These are phyloP conservation scores for Parathielavia hyrcaniae DNA, from an alignment of 495 filamentous ascomycete species.

Conservation along the genomic window DNA sequence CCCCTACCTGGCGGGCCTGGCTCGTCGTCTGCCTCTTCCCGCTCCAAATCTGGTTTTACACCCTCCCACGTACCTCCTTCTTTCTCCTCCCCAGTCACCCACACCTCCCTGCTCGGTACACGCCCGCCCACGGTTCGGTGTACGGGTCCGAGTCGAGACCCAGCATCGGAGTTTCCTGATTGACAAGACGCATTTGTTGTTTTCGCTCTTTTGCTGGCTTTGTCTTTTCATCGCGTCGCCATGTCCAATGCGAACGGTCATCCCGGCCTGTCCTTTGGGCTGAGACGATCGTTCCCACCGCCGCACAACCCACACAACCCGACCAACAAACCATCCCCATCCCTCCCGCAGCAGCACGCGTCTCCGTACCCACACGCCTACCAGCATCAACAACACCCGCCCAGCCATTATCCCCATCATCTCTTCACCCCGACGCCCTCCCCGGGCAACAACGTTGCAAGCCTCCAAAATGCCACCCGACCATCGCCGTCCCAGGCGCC, in stretches of 20 bases:
- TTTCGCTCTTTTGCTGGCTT: conserved; percentile 11
- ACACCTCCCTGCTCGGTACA: conserved; percentile 33
- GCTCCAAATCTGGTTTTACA: conserved; percentile 17
- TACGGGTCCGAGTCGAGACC: conserved; percentile 27
- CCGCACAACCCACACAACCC: conserved; percentile 37
- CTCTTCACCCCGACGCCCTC: conserved; percentile 35
- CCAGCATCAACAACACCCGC: conserved; percentile 26
- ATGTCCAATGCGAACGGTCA: conserved; percentile 32
- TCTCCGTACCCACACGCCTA: conserved; percentile 41
- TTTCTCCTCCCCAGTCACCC: conserved; percentile 26
- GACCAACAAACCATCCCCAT: conserved; percentile 41
- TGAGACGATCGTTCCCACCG: conserved; percentile 30
- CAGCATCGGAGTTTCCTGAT: conserved; percentile 4
- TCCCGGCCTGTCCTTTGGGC: conserved; percentile 27
- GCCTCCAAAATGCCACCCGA: conserved; percentile 36
- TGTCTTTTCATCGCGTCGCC: conserved; percentile 12
- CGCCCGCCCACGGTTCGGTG: conserved; percentile 30
- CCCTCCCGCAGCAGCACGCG: conserved; percentile 39
- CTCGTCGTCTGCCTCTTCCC: conserved; percentile 10
- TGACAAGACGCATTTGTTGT: conserved; percentile 14
- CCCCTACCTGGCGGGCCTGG: too few relatives aligned
- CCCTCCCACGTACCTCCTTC: conserved; percentile 24
- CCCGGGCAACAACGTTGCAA: conserved; percentile 31
- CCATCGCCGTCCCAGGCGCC: conserved; percentile 29
- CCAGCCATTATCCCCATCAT: conserved; percentile 30